Evolutionary conservation across 2,329 filamentous ascomycete species (phyloP).

Genomic region (Aspergillus pseudonomiae): DNA sequence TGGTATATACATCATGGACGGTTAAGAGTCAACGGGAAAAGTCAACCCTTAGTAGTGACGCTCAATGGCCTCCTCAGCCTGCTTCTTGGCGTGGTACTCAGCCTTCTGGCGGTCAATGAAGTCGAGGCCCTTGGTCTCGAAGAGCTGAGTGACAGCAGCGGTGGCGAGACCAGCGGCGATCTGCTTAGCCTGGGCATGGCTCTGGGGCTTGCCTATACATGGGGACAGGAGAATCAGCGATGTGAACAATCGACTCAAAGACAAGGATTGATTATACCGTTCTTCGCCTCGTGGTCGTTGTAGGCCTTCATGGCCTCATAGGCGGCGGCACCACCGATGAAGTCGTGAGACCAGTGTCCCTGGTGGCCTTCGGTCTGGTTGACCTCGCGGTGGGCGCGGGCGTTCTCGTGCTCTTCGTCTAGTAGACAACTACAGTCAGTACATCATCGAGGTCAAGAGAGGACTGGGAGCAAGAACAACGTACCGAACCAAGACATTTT

Average conservation of each 20-base stretch:
- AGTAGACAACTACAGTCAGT: background rate
- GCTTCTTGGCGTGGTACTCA: too few relatives aligned
- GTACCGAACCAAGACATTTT: background rate
- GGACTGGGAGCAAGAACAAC: background rate
- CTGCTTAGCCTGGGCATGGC: background rate
- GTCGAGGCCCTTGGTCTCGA: background rate
- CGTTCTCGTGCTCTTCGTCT: background rate
- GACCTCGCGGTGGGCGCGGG: background rate
- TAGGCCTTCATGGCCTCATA: background rate
- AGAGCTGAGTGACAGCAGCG: background rate
- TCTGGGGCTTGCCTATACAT: background rate
- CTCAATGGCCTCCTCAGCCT: background rate
- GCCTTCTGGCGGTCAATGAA: background rate
- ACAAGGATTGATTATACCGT: background rate
- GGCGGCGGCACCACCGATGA: background rate
- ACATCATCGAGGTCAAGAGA: background rate
- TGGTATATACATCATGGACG: background rate
- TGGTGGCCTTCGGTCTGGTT: background rate
- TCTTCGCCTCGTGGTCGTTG: background rate
- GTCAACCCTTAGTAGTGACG: background rate
- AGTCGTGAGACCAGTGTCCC: background rate
- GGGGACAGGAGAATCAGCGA: background rate
- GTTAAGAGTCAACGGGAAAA: background rate
- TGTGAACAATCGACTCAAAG: background rate
- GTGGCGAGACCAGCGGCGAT: background rate